phyloP scores from a whole-genome alignment of 192 early-diverging fungal genomes.

The Kappamyces sp. region DNA sequence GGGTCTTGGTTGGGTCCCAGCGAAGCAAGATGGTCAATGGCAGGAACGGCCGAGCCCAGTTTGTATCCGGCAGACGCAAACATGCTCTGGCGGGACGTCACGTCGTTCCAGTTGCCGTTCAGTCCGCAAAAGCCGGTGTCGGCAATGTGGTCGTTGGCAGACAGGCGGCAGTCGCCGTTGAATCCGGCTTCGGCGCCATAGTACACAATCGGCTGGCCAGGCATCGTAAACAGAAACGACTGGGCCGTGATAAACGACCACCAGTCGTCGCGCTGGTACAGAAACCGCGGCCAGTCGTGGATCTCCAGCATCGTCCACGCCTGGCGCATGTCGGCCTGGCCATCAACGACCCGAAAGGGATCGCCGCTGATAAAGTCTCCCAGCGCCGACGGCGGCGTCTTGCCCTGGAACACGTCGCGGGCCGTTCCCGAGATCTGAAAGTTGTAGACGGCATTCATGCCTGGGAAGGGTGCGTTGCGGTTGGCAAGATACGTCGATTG shows the following conservation, averaged over 20 bases:
- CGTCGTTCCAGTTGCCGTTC: not conserved
- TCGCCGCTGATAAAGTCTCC: not conserved
- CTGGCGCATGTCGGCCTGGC: not conserved
- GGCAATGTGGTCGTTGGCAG: constrained; percentile 3
- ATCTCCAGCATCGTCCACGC: not conserved
- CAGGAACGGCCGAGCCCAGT: not conserved
- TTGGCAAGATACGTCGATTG: not conserved
- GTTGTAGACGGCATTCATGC: constrained; percentile 7
- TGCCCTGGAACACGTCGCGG: not conserved
- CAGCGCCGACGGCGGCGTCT: not conserved
- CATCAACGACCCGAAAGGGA: not conserved
- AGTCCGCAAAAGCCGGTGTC: not conserved
- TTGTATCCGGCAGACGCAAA: not conserved
- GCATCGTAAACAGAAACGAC: constrained; percentile 4
- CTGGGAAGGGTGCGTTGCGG: not conserved
- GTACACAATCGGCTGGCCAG: constrained; percentile 7
- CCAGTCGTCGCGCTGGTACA: not conserved
- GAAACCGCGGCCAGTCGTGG: constrained; percentile 6
- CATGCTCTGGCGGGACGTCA: not conserved
- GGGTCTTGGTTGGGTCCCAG: not conserved
- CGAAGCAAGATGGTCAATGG: not conserved
- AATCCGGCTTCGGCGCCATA: constrained; percentile 2
- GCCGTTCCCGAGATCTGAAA: not conserved
- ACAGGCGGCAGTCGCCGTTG: not conserved
- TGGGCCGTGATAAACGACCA: not conserved